Percentiles rank a stretch among this genome's conserved stretches.
Evolutionary conservation across 2,329 filamentous ascomycete genomes (phyloP).

Genomic region (Lachnellula hyalina): DNA sequence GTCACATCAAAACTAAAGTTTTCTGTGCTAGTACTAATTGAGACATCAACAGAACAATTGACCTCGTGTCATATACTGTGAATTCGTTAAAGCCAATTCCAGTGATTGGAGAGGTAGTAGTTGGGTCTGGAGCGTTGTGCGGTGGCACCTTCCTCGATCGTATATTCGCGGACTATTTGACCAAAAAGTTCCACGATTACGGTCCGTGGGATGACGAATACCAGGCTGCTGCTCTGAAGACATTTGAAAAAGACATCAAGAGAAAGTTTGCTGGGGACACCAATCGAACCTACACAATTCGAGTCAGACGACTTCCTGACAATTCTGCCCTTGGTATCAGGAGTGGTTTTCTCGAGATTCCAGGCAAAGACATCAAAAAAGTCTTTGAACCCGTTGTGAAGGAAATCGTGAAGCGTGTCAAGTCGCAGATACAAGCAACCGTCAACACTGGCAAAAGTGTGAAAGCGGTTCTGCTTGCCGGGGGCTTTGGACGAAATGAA

Average conservation of each 20-base stretch:
- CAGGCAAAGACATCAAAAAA: constrained; percentile 36
- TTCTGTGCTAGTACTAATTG: background rate
- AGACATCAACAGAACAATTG: constrained; percentile 20
- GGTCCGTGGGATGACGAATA: constrained; percentile 7
- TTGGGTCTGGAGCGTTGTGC: constrained; percentile 22
- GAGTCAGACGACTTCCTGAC: constrained; percentile 32
- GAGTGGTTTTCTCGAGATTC: constrained; percentile 48
- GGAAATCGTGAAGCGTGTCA: constrained; percentile 39
- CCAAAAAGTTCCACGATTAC: constrained; percentile 13
- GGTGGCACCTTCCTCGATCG: constrained; percentile 24
- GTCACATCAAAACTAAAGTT: background rate
- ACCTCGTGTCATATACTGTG: constrained; percentile 31
- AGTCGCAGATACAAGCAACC: constrained; percentile 39
- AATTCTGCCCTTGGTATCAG: constrained; percentile 42
- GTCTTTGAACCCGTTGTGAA: constrained; percentile 42
- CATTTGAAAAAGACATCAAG: constrained; percentile 18
- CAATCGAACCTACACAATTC: constrained; percentile 32
- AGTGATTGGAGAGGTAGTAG: constrained; percentile 21
- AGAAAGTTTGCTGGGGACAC: constrained; percentile 1
- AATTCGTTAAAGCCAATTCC: constrained; percentile 10
- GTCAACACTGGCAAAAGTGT: constrained; percentile 32
- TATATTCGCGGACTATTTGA: constrained; percentile 20
- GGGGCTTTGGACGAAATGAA: constrained; percentile 16
- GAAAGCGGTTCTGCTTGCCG: constrained; percentile 23
- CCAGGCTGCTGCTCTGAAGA: constrained; percentile 14